These are phyloP conservation scores for Hyaloscypha variabilis DNA, from an alignment of 495 filamentous ascomycete species.

Conservation along the genomic window DNA sequence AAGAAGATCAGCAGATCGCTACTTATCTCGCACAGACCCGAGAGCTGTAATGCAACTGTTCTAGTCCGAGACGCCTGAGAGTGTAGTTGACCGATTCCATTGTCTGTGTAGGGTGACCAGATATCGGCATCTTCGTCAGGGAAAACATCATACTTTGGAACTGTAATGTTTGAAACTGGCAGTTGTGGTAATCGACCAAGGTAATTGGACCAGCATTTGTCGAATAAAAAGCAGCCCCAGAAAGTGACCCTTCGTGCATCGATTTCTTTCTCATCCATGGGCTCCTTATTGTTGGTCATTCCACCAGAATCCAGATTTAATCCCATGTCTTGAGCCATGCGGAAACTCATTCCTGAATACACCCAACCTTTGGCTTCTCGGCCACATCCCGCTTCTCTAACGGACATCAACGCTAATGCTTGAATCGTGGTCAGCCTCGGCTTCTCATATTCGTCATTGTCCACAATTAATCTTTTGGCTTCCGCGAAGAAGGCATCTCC, in stretches of 20 bases:
- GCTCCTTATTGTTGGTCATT: conserved; percentile 54
- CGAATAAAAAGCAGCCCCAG: conserved; percentile 98
- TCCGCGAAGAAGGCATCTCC: conserved; percentile 98
- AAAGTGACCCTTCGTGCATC: conserved; percentile 92
- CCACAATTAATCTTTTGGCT: conserved; percentile 85
- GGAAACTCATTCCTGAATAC: conserved; percentile 96
- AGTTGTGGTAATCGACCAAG: conserved; percentile 91
- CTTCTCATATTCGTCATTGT: conserved; percentile 92
- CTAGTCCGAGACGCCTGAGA: conserved; percentile 83
- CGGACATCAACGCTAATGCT: conserved; percentile 93
- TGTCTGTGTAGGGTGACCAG: conserved; percentile 91
- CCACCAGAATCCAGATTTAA: conserved; percentile 83
- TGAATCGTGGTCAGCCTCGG: conserved; percentile 93
- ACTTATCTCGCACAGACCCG: conserved; percentile 87
- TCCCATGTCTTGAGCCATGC: conserved; percentile 96
- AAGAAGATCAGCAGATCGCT: conserved; percentile 87
- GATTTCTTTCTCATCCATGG: conserved; percentile 77
- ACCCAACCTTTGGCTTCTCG: conserved; percentile 97
- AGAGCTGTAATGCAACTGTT: conserved; percentile 80
- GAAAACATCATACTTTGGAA: conserved; percentile 89
- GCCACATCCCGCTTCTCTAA: conserved; percentile 93
- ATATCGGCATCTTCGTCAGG: conserved; percentile 81
- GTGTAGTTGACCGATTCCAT: conserved; percentile 66
- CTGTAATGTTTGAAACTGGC: conserved; percentile 72
- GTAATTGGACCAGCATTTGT: conserved; percentile 99